phyloP scores from a whole-genome alignment of 2,329 filamentous ascomycete genomes.

The Colletotrichum karsti region DNA sequence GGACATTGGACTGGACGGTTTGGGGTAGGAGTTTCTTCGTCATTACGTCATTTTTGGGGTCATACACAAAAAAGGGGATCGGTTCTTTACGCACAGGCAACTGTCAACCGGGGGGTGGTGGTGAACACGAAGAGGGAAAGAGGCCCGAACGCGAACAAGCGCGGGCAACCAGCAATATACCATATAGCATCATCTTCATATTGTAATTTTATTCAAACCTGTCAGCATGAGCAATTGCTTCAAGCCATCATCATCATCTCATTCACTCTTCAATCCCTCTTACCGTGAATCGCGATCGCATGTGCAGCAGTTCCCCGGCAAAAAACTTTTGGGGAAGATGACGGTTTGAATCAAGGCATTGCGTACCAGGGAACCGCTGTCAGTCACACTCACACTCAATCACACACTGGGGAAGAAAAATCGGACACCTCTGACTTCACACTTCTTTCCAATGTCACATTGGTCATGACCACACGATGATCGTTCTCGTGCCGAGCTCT shows the following conservation, averaged over 20 bases:
- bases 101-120: conserved; percentile 10
- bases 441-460: not conserved
- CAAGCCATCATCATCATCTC: not conserved
- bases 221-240: not conserved
- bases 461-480: not conserved
- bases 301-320: no score
- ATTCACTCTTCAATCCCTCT: not conserved
- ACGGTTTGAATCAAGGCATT: not conserved
- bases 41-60: conserved; percentile 5
- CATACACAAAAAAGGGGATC: not conserved
- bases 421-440: conserved; percentile 1
- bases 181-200: conserved; percentile 20
- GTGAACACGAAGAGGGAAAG: not conserved
- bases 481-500: not conserved
- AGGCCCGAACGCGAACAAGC: not conserved
- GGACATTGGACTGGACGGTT: not conserved
- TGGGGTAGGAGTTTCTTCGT: not conserved
- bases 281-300: not conserved
- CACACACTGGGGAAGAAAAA: no score
- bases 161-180: not conserved
- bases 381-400: not conserved
- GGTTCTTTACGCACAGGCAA: conserved; percentile 7
- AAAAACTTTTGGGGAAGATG: no score
- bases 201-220: conserved; percentile 24
- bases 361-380: not conserved